These are phyloP conservation scores for Cordyceps cateniannulata DNA, from an alignment of 2,329 filamentous ascomycete genomes.

Conservation along the genomic window DNA sequence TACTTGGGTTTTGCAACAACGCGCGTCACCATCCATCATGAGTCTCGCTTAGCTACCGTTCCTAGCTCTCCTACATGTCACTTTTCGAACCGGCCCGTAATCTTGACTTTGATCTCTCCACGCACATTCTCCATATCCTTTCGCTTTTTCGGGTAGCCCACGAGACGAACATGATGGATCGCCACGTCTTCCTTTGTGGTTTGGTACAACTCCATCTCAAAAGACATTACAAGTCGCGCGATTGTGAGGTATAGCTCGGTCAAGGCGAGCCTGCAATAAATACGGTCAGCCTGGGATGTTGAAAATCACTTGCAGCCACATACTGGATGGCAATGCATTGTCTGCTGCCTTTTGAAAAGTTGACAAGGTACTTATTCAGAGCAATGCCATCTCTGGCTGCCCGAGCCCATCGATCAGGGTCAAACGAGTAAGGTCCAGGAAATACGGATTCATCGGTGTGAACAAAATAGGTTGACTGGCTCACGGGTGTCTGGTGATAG, in stretches of 20 bases:
- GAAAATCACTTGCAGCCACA: not conserved
- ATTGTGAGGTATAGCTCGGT: constrained; percentile 17
- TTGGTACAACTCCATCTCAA: constrained; percentile 17
- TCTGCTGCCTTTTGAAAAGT: not conserved
- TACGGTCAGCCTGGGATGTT: not conserved
- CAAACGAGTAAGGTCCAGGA: not conserved
- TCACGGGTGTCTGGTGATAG: not conserved
- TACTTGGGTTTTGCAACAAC: no score
- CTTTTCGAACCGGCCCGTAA: not conserved
- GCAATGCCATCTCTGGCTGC: not conserved
- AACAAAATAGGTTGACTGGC: not conserved
- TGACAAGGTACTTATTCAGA: not conserved
- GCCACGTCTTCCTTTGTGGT: constrained; percentile 10
- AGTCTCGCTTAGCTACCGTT: no score
- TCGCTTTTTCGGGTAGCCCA: not conserved
- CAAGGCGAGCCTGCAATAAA: constrained; percentile 12
- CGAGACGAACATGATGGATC: not conserved
- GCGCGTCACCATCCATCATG: no score
- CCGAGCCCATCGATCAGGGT: not conserved
- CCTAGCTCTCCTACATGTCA: no score
- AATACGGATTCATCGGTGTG: not conserved
- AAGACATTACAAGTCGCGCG: constrained; percentile 13
- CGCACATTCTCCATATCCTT: not conserved
- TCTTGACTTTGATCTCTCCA: constrained; percentile 15
- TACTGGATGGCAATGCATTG: not conserved